A percentile compares a stretch with the other conserved stretches of the same genome.
Evolutionary conservation across 768 basidiomycete genomes (phyloP).

Genomic region (Lactifluus subvellereus): DNA sequence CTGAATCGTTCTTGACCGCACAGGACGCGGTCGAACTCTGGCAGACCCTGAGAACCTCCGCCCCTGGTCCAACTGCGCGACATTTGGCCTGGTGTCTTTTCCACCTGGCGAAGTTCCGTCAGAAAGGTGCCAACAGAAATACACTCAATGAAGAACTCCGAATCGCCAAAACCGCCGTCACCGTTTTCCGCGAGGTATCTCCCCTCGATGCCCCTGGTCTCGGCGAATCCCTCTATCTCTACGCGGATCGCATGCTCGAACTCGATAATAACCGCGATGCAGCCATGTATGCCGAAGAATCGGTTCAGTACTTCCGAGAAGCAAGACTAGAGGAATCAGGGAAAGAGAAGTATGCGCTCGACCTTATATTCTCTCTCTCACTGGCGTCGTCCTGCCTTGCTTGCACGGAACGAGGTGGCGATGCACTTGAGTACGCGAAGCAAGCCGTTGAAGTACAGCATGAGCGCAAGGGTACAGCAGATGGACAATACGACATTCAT

Average conservation of each 20-base stretch:
- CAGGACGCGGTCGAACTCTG: constrained; percentile 4
- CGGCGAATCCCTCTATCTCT: constrained; percentile 4
- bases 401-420: not conserved
- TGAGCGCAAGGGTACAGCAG: not conserved
- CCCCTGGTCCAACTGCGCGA: not conserved
- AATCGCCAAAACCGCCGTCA: constrained; percentile 1
- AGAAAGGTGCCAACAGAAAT: not conserved
- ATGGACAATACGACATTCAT: not conserved
- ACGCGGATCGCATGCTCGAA: constrained; percentile 15
- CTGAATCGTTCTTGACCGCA: not conserved
- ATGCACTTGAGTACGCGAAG: constrained; percentile 13
- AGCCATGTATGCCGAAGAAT: constrained; percentile 14
- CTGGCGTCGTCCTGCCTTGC: constrained; percentile 17
- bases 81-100: constrained; percentile 4
- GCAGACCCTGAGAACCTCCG: not conserved
- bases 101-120: constrained; percentile 7
- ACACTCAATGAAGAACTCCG: not conserved
- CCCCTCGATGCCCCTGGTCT: constrained; percentile 11
- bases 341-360: constrained; percentile 1
- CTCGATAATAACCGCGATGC: constrained; percentile 9
- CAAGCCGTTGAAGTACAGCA: constrained; percentile 13
- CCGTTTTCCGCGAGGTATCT: constrained; percentile 2
- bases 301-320: constrained; percentile 12
- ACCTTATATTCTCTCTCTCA: constrained; percentile 14
- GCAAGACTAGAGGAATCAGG: not conserved